Conservation (phyloP, 495 filamentous ascomycete genomes). For the Penicillium tannophilum region DNA sequence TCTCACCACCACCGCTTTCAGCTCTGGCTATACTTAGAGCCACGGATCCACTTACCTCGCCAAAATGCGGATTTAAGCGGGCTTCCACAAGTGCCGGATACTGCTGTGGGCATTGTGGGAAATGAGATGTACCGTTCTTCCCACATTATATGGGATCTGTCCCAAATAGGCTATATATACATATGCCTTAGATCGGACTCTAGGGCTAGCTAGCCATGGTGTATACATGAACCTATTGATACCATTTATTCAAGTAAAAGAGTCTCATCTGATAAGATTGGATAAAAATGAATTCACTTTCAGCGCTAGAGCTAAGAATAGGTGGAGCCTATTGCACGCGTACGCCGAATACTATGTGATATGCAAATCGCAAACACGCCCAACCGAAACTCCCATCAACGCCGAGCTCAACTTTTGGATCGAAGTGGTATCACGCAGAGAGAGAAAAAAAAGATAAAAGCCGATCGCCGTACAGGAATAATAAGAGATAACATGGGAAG, state of each 20-base stretch:
- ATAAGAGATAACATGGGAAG: neutral
- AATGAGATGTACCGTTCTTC: neutral
- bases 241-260: neutral
- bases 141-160: no score
- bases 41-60: neutral
- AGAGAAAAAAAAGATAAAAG: conserved; percentile 7
- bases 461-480: neutral
- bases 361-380: conserved; percentile 4
- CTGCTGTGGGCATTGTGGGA: neutral
- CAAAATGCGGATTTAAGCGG: no score
- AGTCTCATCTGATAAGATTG: neutral
- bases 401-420: conserved; percentile 20
- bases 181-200: no score
- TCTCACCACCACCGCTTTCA: conserved; percentile 23
- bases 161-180: no score
- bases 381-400: conserved; percentile 15
- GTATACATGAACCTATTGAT: no score
- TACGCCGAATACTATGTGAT: conserved; percentile 16
- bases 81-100: neutral
- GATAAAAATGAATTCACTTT: neutral
- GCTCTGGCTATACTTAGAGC: conserved; percentile 7
- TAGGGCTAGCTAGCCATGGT: no score
- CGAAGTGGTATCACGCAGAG: conserved; percentile 24
- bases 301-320: neutral
- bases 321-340: conserved; percentile 1